phyloP scores from a whole-genome alignment of 805 yeast genomes.

The Lachancea sp. region DNA sequence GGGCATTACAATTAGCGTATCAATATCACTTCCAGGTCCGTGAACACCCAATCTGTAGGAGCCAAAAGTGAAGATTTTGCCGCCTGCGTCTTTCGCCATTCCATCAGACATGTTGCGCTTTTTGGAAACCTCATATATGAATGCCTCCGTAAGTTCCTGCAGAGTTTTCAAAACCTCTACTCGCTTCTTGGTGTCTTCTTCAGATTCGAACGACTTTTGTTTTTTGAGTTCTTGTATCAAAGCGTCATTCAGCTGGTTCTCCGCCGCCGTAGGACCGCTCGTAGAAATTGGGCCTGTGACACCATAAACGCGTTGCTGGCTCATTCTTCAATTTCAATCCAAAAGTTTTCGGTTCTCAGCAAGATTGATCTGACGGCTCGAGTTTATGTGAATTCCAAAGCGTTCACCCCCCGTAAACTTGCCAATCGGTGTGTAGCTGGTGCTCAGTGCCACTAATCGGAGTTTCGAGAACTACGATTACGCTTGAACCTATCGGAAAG shows the following conservation, averaged over 20 bases:
- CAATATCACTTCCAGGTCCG: slow-evolving; percentile 98
- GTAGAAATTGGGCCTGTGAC: slow-evolving; percentile 62
- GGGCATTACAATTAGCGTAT: slow-evolving; percentile 93
- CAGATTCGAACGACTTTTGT: slow-evolving; percentile 86
- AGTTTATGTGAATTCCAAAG: not conserved
- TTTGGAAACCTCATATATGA: slow-evolving; percentile 75
- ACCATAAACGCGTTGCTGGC: slow-evolving; percentile 31
- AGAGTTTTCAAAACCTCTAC: slow-evolving; percentile 63
- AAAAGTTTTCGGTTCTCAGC: not conserved
- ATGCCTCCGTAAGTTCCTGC: slow-evolving; percentile 70
- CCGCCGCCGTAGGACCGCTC: slow-evolving; percentile 80
- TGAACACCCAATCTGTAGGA: slow-evolving; percentile 92
- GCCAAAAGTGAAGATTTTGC: slow-evolving; percentile 94
- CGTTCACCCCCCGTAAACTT: not conserved
- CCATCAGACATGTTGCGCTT: slow-evolving; percentile 92
- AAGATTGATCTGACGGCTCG: not conserved
- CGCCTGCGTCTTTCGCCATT: slow-evolving; percentile 96
- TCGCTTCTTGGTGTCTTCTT: slow-evolving; percentile 74
- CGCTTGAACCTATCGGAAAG: too few species aligned
- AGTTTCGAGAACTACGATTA: too few species aligned
- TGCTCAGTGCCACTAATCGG: too few species aligned
- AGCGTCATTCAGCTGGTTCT: slow-evolving; percentile 65
- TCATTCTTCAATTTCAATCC: slow-evolving; percentile 14
- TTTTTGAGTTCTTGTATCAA: slow-evolving; percentile 72
- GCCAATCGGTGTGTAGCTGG: too few species aligned